Evolutionary conservation across 225 moss, liverwort and hornwort genomes (phyloP), one percentile per base, ranked within the genome.

Genomic region (Pseudoscleropodium purum): DNA sequence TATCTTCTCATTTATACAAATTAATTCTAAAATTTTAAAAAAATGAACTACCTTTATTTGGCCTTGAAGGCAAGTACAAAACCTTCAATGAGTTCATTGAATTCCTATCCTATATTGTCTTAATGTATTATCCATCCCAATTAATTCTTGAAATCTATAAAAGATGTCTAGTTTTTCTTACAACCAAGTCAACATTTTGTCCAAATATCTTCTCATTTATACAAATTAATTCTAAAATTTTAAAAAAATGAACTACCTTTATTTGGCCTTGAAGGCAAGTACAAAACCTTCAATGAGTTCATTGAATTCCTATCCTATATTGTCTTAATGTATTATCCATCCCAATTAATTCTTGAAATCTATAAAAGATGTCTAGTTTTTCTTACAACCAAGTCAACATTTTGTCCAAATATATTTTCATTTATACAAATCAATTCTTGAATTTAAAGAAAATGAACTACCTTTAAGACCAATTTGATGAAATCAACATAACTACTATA

Each of bases 221-320:
- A 0, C 54, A 52, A 52, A 77, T 36, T 36, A 77, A 36, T 77
- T 77, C 21, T 36, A 36, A 3, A 36, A 36, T 54, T 2, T 25
- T n/a, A n/a, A n/a, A n/a, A n/a, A n/a, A n/a, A n/a, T n/a, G n/a
- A n/a, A n/a, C n/a, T n/a, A n/a, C n/a, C n/a, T n/a, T 43, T 34
- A 9, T 23, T 52, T 0, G 0, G 0, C 5, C 5, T 36, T 9
- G 1, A 77, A 14, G 5, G 5, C 51, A 76, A 20, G 9, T 23
- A 36, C 36, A 77, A 77, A 77, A 52, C 52, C 52, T 34, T 77
- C 77, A 52, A 77, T 2, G 2, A 34, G 8, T 23, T 77, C 1
- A 9, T 1, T 34, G 2, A 76, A 52, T 3, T 23, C 36, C 6
- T 13, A 77, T 0, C 11, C 2, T 76, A 8, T 2, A 1, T 33